Conservation (phyloP, 768 basidiomycete genomes). For the Leccinum obscurum region DNA sequence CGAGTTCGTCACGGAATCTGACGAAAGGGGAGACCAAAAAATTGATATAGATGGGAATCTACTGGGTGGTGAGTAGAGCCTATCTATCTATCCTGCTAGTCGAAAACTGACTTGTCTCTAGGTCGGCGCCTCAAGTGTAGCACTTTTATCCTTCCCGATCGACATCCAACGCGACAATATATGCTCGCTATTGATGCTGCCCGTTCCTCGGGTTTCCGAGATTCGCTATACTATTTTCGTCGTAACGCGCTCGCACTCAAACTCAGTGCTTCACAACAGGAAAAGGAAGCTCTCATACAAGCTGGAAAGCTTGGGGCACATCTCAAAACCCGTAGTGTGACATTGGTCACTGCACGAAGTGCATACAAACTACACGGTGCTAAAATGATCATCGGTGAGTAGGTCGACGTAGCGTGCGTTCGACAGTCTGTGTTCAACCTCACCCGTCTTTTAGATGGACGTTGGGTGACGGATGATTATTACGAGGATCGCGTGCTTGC, state of each 20-base stretch:
- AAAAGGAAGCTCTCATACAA: slow-evolving; percentile 91
- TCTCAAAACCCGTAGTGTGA: slow-evolving; percentile 88
- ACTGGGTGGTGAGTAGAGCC: slow-evolving; percentile 65
- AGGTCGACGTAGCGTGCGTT: not conserved
- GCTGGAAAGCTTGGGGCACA: slow-evolving; percentile 87
- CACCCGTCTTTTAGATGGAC: slow-evolving; percentile 59
- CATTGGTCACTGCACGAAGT: slow-evolving; percentile 88
- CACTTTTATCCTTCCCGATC: slow-evolving; percentile 84
- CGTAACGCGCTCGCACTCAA: slow-evolving; percentile 90
- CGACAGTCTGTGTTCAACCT: not conserved
- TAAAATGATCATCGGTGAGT: slow-evolving; percentile 82
- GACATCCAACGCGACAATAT: slow-evolving; percentile 83
- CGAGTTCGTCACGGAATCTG: slow-evolving; percentile 81
- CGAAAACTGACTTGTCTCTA: slow-evolving; percentile 30
- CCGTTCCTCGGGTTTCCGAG: slow-evolving; percentile 91
- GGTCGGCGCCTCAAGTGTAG: slow-evolving; percentile 86
- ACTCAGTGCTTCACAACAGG: slow-evolving; percentile 82
- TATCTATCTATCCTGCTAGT: not conserved
- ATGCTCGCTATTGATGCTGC: slow-evolving; percentile 99
- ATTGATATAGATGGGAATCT: slow-evolving; percentile 84
- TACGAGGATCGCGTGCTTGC: slow-evolving; percentile 82
- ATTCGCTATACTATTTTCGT: slow-evolving; percentile 98
- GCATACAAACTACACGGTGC: slow-evolving; percentile 94
- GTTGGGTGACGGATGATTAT: slow-evolving; percentile 95
- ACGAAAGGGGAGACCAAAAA: slow-evolving; percentile 88